phyloP scores from a whole-genome alignment of 495 filamentous ascomycete genomes.

The Aspergillus homomorphus region DNA sequence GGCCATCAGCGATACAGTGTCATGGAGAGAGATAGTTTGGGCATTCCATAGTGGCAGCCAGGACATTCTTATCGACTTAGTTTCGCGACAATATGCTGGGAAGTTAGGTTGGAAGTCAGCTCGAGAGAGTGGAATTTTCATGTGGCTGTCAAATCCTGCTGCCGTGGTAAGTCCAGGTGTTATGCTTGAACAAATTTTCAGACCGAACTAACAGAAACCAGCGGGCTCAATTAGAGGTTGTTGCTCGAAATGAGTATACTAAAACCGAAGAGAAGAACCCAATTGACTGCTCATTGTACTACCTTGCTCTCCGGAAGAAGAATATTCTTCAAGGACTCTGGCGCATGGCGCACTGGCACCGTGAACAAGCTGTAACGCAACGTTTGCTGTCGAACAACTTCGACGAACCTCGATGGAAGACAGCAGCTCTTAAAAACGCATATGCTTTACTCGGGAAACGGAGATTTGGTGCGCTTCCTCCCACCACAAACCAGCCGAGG shows the following conservation, averaged over 20 bases:
- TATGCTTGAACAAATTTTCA: background rate
- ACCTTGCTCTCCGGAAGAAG: conserved; percentile 89
- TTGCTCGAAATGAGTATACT: conserved; percentile 92
- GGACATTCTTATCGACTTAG: conserved; percentile 86
- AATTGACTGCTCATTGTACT: conserved; percentile 89
- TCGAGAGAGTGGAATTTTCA: conserved; percentile 83
- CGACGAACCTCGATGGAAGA: conserved; percentile 78
- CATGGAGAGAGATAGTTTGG: conserved; percentile 94
- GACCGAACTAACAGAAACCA: conserved; percentile 33
- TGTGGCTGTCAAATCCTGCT: conserved; percentile 81
- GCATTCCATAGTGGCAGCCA: conserved; percentile 89
- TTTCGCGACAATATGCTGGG: conserved; percentile 74
- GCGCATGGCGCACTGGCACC: conserved; percentile 91
- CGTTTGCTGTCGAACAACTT: conserved; percentile 85
- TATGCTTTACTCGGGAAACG: conserved; percentile 93
- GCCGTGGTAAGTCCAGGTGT: conserved; percentile 62
- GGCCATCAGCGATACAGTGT: conserved; percentile 63
- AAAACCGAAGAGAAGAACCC: conserved; percentile 85
- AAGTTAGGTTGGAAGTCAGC: conserved; percentile 82
- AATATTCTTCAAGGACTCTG: conserved; percentile 87
- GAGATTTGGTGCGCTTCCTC: conserved; percentile 64
- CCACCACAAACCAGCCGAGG: no score
- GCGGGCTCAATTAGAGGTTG: conserved; percentile 77
- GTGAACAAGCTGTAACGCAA: conserved; percentile 76
- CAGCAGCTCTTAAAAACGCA: conserved; percentile 90